These are phyloP conservation scores for Suhomyces taliae DNA, from an alignment of 1,139 yeast genomes.

Conservation along the genomic window DNA sequence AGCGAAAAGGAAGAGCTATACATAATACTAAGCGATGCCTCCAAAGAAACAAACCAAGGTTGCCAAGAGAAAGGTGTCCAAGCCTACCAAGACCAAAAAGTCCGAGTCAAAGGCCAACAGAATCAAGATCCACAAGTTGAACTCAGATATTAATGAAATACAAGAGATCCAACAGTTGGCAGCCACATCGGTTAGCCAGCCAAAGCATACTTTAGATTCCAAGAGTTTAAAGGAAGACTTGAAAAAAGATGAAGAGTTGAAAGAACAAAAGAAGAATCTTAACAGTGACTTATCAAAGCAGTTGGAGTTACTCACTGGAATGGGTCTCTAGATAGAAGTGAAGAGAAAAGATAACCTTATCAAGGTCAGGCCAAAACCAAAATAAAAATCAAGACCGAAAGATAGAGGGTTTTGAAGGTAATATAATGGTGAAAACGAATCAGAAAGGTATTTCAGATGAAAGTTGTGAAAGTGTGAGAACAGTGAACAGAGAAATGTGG, in stretches of 20 bases:
- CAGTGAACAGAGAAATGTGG: too few species aligned
- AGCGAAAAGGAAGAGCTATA: not conserved
- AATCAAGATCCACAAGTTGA: constrained; percentile 43
- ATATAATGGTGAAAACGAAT: too few species aligned
- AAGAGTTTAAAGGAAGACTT: constrained; percentile 43
- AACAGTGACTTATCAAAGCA: constrained; percentile 56
- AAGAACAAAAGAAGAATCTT: constrained; percentile 40
- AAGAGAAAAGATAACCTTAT: not conserved
- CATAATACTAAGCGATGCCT: not conserved
- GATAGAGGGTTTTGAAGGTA: too few species aligned
- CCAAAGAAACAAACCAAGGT: constrained; percentile 3
- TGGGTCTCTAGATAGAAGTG: constrained; percentile 32
- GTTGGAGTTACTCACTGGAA: constrained; percentile 57
- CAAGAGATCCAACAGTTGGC: constrained; percentile 30
- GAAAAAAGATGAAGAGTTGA: constrained; percentile 38
- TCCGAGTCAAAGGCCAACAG: constrained; percentile 35
- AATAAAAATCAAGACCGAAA: too few species aligned
- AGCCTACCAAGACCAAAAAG: constrained; percentile 6
- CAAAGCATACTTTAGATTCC: constrained; percentile 32
- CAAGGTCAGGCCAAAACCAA: too few species aligned
- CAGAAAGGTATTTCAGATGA: too few species aligned
- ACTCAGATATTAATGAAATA: constrained; percentile 38
- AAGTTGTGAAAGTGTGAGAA: too few species aligned
- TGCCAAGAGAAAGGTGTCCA: constrained; percentile 1
- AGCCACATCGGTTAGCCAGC: constrained; percentile 13